These are phyloP conservation scores for Xerocomus spinulosus DNA, from an alignment of 768 basidiomycete species.

Conservation along the genomic window DNA sequence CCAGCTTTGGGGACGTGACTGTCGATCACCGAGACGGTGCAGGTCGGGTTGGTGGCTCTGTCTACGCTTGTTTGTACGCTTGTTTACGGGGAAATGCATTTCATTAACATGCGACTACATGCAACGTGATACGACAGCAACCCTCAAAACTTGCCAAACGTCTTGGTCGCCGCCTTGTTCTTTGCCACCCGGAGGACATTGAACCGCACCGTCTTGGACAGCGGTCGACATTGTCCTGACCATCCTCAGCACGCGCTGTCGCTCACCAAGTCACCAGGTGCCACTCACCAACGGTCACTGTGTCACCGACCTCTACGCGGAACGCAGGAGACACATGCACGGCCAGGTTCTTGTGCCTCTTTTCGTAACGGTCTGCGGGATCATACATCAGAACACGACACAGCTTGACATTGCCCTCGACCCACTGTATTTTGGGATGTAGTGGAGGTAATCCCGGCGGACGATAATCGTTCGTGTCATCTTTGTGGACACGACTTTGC, in stretches of 20 bases:
- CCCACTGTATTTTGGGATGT: slow-evolving; percentile 97
- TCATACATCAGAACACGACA: slow-evolving; percentile 7
- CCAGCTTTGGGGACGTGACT: slow-evolving; percentile 55
- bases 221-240: slow-evolving; percentile 93
- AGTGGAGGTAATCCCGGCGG: slow-evolving; percentile 91
- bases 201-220: slow-evolving; percentile 99
- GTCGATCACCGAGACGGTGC: slow-evolving; percentile 27
- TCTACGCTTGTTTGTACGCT: slow-evolving; percentile 32
- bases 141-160: slow-evolving; percentile 89
- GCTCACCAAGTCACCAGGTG: slow-evolving; percentile 5
- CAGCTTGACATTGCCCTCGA: slow-evolving; percentile 14
- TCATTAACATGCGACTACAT: slow-evolving; percentile 21
- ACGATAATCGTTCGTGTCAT: slow-evolving; percentile 99
- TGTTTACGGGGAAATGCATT: slow-evolving; percentile 21
- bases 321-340: slow-evolving; percentile 97
- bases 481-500: slow-evolving; percentile 97
- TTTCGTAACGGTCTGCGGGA: slow-evolving; percentile 92
- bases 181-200: slow-evolving; percentile 94
- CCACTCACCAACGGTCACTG: slow-evolving; percentile 87
- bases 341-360: slow-evolving; percentile 97
- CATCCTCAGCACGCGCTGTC: neutral
- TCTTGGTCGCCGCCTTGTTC: slow-evolving; percentile 87
- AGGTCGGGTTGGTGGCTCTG: slow-evolving; percentile 26
- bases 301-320: slow-evolving; percentile 93
- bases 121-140: slow-evolving; percentile 14